A percentile compares a stretch with the other conserved stretches of the same genome.
Evolutionary conservation across 225 moss, liverwort and hornwort species (phyloP).

Genomic region (Sphagnum tenellum): DNA sequence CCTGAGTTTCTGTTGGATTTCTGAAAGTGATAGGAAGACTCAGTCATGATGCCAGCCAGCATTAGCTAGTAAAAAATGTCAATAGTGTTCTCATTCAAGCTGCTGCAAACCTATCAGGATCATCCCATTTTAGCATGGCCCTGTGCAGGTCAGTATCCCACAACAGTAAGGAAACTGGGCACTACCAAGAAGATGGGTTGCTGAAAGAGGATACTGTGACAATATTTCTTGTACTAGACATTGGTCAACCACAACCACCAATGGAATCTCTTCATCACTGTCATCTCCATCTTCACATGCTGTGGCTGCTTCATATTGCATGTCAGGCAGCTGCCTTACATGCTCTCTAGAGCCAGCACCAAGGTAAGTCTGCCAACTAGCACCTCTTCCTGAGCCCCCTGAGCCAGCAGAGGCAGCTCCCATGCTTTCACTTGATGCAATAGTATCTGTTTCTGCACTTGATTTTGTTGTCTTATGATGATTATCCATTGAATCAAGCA

Average conservation of each 20-base stretch:
- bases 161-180: no score
- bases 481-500: background rate
- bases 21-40: no score
- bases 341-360: constrained; percentile 22
- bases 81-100: no score
- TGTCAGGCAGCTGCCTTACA: constrained; percentile 10
- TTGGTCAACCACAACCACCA: constrained; percentile 71
- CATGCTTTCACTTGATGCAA: constrained; percentile 11
- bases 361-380: constrained; percentile 58
- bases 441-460: constrained; percentile 6
- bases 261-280: constrained; percentile 70
- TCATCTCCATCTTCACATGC: constrained; percentile 29
- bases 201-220: constrained; percentile 70
- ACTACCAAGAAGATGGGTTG: no score
- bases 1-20: no score
- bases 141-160: no score
- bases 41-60: no score
- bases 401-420: constrained; percentile 10
- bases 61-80: no score
- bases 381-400: constrained; percentile 16
- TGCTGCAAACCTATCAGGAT: background rate
- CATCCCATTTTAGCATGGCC: background rate
- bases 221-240: constrained; percentile 83
- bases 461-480: background rate
- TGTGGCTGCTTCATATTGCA: constrained; percentile 10